phyloP scores from a whole-genome alignment of 2,329 filamentous ascomycete species.

The Cladophialophora immunda region DNA sequence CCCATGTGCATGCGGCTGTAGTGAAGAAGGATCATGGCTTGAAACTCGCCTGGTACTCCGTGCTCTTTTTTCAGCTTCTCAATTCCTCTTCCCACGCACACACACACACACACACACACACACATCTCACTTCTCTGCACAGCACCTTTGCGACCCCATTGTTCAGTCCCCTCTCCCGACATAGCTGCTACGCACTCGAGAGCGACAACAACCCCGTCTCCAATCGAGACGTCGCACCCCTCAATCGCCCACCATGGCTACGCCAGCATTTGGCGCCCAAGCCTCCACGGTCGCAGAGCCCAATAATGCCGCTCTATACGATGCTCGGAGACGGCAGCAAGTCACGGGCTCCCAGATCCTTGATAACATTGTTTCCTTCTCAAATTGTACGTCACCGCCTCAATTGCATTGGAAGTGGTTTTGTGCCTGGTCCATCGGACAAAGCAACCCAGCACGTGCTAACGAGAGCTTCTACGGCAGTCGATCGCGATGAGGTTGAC shows the following conservation, averaged over 20 bases:
- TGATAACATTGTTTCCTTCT: conserved; percentile 94
- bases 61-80: conserved; percentile 11
- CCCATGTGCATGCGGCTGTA: conserved; percentile 8
- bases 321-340: conserved; percentile 53
- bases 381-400: conserved; percentile 78
- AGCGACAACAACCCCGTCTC: neutral
- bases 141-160: neutral
- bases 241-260: conserved; percentile 48
- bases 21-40: conserved; percentile 3
- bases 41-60: conserved; percentile 15
- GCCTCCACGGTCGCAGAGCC: conserved; percentile 48
- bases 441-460: conserved; percentile 25
- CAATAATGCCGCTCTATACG: conserved; percentile 56
- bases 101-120: neutral
- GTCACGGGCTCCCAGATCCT: conserved; percentile 72
- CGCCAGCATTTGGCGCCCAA: conserved; percentile 52
- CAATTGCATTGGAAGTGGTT: neutral
- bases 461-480: conserved; percentile 57
- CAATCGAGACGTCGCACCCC: conserved; percentile 9
- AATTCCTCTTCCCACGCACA: neutral
- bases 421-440: neutral
- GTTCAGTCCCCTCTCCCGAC: neutral
- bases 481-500: conserved; percentile 97
- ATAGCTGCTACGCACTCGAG: neutral
- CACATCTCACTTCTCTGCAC: neutral